Base-by-base conservation (phyloP, 805 yeast species). In the Wickerhamiella shivajii region DNA sequence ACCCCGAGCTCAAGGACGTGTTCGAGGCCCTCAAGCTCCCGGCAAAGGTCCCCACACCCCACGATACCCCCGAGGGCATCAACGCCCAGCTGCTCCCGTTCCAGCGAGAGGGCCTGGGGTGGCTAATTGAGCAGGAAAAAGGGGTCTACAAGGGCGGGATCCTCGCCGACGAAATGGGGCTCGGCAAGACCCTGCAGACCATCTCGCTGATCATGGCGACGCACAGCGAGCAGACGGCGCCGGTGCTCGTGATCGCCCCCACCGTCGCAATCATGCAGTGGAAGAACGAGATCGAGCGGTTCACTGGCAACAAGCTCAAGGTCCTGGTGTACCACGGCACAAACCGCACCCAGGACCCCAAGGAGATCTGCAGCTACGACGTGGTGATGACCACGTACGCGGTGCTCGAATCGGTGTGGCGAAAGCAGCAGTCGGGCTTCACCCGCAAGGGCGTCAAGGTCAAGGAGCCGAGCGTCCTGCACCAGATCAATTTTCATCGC, bases 221-320 rank as follows among this genome's bases (percentile, higher is more conserved):
- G 52, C 51, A 64, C 31, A 47, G 60, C 0, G 37, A 40, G 4
- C 48, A 49, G 15, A 74, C 72, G 43, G 59, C 70, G 8, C 96
- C 96, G 7, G 80, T 75, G 43, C 59, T 90, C 40, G 97, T 90
- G 4, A 78, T 90, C 13, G 97, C 96, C 0, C 99, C 99, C 0
- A 87, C 98, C 0, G 98, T 90, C n/a, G 97, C 97, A 0, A 59
- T 90, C 29, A 80, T 90, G 78, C 99, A 90, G 53, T 90, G 99
- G 99, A 79, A 76, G 49, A 72, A 77, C 46, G 99, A 90, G 57
- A 90, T 90, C 33, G 80, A 74, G 39, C 70, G 67, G 31, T 95
- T 90, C 52, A 77, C 97, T 0, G 71, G 69, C 21, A 80, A 77
- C 6, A 60, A 61, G 14, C 57, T 90, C 42, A 71, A 65, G 39